A percentile compares a stretch with the other conserved stretches of the same genome.
Evolutionary conservation across 306 rosid genomes (phyloP).

Genomic region (Rosa multiflora): DNA sequence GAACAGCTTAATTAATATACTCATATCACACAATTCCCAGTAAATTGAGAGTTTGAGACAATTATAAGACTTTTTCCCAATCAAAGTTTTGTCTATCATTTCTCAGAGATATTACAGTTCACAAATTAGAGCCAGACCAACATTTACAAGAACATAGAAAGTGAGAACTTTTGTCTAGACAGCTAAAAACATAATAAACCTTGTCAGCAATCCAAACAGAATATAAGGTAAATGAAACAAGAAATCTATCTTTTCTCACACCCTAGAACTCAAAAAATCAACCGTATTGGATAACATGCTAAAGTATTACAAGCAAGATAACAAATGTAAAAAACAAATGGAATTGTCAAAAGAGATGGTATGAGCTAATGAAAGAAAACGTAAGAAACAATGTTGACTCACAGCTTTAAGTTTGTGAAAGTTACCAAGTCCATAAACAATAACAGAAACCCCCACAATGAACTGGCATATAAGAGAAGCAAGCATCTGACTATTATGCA

Average conservation of each 20-base stretch:
- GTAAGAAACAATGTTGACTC: neutral
- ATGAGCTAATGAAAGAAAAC: neutral
- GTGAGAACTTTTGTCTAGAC: neutral
- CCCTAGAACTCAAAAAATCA: neutral
- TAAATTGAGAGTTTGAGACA: neutral
- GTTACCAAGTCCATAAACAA: neutral
- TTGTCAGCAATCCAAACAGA: neutral
- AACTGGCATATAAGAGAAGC: neutral
- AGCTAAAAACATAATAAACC: neutral
- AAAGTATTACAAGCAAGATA: neutral
- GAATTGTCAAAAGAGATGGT: neutral
- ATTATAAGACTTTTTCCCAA: neutral
- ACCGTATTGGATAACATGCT: neutral
- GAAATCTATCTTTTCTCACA: neutral
- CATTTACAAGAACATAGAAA: neutral
- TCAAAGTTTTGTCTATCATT: neutral
- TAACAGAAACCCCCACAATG: neutral
- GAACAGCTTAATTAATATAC: neutral
- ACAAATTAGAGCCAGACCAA: neutral
- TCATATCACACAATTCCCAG: neutral
- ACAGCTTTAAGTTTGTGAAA: neutral
- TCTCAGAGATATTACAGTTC: neutral
- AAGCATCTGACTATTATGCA: neutral
- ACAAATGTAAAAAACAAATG: neutral
- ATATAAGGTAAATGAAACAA: neutral